Base-by-base conservation (phyloP, 192 early-diverging fungal genomes). In the Paraglomus brasilianum region DNA sequence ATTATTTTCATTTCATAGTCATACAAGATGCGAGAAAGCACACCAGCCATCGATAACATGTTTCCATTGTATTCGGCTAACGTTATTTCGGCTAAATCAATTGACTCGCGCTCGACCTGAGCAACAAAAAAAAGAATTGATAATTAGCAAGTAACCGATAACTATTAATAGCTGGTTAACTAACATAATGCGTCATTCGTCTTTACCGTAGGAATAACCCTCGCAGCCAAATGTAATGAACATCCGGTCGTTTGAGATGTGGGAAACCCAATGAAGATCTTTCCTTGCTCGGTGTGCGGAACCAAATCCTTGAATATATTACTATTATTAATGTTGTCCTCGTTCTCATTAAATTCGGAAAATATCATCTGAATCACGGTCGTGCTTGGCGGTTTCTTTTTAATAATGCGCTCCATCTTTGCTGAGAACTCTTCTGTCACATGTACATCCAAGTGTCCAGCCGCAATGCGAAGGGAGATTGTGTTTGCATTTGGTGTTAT, bases 201-300 rank as follows among this genome's bases (percentile, higher is more conserved):
- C 30, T 30, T 30, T 68, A 69, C 94, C 6, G 94, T 96, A 0
- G 93, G 94, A 66, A 96, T 96, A 30, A 96, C 81, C 44, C 91
- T 85, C 9, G 86, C 91, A 9, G 90, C 89, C 40, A 95, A 72
- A 59, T 93, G 92, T 30, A 85, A 83, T 21, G 82, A 82, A 70
- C 86, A 91, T 17, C 94, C 93, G 1, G 93, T 95, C 0, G 94
- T 96, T 71, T 96, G 94, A 58, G 92, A 88, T 4, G 94, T 96
- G 0, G 92, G 92, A 65, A 95, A 92, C 0, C 94, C 93, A 52
- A 96, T 96, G 70, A 93, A 94, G 10, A 95, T 83, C 13, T 85
- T 79, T 6, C 94, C 94, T 73, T 96, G 94, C 36, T 89, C 79
- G 22, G 82, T 83, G 40, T 79, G 84, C 1, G 91, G 88, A 7